Evolutionary conservation across 257 asterid species (phyloP), one percentile per base, ranked within the genome.

Genomic region (Ilex aquifolium): DNA sequence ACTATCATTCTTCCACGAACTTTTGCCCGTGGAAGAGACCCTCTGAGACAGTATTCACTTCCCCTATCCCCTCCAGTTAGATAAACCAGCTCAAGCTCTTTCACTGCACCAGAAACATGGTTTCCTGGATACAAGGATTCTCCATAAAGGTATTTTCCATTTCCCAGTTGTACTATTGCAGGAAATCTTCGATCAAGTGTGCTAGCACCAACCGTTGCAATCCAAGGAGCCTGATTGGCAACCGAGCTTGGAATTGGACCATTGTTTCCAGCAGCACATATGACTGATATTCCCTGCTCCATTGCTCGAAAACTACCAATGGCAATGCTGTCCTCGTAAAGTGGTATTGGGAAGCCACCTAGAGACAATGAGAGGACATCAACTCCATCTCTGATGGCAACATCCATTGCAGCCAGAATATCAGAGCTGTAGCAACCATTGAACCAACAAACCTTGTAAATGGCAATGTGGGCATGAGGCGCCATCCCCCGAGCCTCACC

Each of bases 401-500:
- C 75, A 44, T 91, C 98, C 92, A 88, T 86, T 31, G 96, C 96
- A 6, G 98, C 98, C 3, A 88, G 81, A 49, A 91, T 86, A 65
- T 91, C 96, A 1, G 96, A 91, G 85, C 95, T 88, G 74, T 91
- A 91, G 65, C 98, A 91, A 31, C 98, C 94, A 30, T 80, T 83
- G 71, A 67, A 83, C 96, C 95, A 88, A 66, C 98, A 91, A 6
- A 88, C 95, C 65, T 91, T 91, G 70, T 86, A 88, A 7, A 84
- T 67, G 0, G 96, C 96, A 49, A 91, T 55, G 52, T 83, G 98
- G 1, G 95, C 90, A 0, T 78, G 82, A 0, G 95, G 95, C 56
- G 96, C 96, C 87, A 88, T 84, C 46, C 98, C 96, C 55, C 80
- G 78, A 31, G 98, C 98, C 77, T 75, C 95, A 1, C 95, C 96